Evolutionary conservation across 1,284 basidiomycete genomes (phyloP).

Genomic region (Trametes polyzona): DNA sequence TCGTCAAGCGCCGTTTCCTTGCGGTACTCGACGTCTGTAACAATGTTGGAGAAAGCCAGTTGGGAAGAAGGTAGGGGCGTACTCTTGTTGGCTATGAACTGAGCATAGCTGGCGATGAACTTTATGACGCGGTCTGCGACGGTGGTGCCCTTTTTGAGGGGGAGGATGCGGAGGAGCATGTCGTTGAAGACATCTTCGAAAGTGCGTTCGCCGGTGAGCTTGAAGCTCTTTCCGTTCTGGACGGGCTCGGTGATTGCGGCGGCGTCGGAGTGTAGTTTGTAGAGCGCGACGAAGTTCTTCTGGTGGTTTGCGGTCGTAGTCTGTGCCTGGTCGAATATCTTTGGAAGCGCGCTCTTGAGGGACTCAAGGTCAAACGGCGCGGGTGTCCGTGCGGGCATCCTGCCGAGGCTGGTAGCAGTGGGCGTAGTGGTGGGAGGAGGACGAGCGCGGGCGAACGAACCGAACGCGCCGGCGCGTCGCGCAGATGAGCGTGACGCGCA

Average conservation of each 20-base stretch:
- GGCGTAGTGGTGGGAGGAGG: neutral
- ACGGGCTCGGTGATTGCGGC: constrained; percentile 58
- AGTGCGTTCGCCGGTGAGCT: constrained; percentile 77
- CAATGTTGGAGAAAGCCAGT: neutral
- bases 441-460: neutral
- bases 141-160: constrained; percentile 83
- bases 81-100: constrained; percentile 83
- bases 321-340: constrained; percentile 86
- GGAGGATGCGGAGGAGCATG: constrained; percentile 72
- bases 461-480: constrained; percentile 11
- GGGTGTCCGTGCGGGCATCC: constrained; percentile 39
- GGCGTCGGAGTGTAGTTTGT: constrained; percentile 80
- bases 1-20: constrained; percentile 51
- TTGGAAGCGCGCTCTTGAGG: constrained; percentile 44
- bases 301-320: constrained; percentile 83
- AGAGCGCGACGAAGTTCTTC: constrained; percentile 89
- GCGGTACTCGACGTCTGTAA: constrained; percentile 39
- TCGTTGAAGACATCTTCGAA: constrained; percentile 81
- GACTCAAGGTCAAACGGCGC: constrained; percentile 39
- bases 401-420: neutral
- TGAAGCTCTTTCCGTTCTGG: constrained; percentile 54
- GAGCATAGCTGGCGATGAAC: constrained; percentile 85
- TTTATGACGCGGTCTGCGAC: constrained; percentile 84
- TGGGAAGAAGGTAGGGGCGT: constrained; percentile 27
- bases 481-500: constrained; percentile 12